These are phyloP conservation scores for Breynia disticha DNA, from an alignment of 441 rosid genomes.

Conservation along the genomic window DNA sequence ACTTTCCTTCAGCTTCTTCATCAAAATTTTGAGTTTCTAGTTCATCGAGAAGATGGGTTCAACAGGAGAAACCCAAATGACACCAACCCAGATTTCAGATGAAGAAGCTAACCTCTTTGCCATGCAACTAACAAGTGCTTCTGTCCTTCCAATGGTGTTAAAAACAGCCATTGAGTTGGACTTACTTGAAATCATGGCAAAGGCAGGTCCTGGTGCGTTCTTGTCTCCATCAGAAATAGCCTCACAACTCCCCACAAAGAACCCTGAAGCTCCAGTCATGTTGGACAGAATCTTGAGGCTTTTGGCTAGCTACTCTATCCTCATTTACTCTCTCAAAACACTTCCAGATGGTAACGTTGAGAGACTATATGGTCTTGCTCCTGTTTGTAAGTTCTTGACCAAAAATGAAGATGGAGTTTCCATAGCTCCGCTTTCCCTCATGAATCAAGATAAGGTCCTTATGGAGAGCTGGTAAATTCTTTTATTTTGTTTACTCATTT, in stretches of 20 bases:
- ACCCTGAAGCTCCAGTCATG: slow-evolving; percentile 56
- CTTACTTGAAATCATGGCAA: slow-evolving; percentile 56
- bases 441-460: slow-evolving; percentile 74
- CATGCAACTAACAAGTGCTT: slow-evolving; percentile 53
- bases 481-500: too few species aligned
- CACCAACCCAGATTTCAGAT: slow-evolving; percentile 44
- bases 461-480: slow-evolving; percentile 71
- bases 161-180: slow-evolving; percentile 66
- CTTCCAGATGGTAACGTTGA: slow-evolving; percentile 41
- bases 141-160: slow-evolving; percentile 67
- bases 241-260: slow-evolving; percentile 42
- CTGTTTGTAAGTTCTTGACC: slow-evolving; percentile 62
- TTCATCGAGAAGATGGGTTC: slow-evolving; percentile 35
- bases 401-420: slow-evolving; percentile 72
- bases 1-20: too few species aligned
- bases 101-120: slow-evolving; percentile 62
- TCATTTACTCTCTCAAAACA: slow-evolving; percentile 33
- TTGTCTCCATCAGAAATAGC: slow-evolving; percentile 48
- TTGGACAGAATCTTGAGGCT: slow-evolving; percentile 60
- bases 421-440: slow-evolving; percentile 42
- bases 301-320: slow-evolving; percentile 47
- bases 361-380: slow-evolving; percentile 50
- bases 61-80: slow-evolving; percentile 53
- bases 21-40: too few species aligned
- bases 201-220: slow-evolving; percentile 38